Base-by-base conservation (phyloP, 768 basidiomycete genomes). In the Tylopilus subfusipes region DNA sequence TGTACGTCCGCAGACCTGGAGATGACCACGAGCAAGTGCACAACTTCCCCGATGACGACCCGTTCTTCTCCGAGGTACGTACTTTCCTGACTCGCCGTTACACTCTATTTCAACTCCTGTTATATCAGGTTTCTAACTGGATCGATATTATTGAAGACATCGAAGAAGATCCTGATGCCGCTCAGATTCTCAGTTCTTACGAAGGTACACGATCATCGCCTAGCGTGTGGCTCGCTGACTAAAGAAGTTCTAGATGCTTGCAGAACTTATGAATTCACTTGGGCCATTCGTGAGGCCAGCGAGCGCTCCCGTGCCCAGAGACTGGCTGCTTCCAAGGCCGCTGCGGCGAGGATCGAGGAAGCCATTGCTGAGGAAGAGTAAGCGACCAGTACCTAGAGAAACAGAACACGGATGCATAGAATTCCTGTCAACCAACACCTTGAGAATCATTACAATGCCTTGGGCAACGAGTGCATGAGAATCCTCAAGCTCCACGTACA, bases 71-170 rank as follows among this genome's bases (percentile, higher is more conserved):
- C 22, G 94, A 96, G 72, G 80, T 83, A 53, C 19, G 67, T 54
- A 18, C 42, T 46, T 24, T 34, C 18, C 31, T 24, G 3, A 42
- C 40, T 13, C 16, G 4, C 24, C 47, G 39, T 45, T 40, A 30
- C 46, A 47, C n/a, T 42, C 14, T 16, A 22, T 53, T 34, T 22
- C 46, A 16, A 54, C n/a, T 22, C 31, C 18, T 31, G n/a, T 27
- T 6, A 36, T 49, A 4, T 9, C 53, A 78, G 75, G 76, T 86
- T 40, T 93, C 91, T 38, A 89, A 91, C 72, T 82, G 93, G 69
- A 89, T 96, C 58, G 93, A 95, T 70, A 78, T 86, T 58, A 84
- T 94, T 53, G 93, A 95, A 72, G 88, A 89, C 62, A 91, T 93
- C 50, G 91, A 93, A 72, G 88, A 90, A 67, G 87, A 92, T 58